Conservation (phyloP, 176 grass and related monocot species). For the Panicum miliaceum region DNA sequence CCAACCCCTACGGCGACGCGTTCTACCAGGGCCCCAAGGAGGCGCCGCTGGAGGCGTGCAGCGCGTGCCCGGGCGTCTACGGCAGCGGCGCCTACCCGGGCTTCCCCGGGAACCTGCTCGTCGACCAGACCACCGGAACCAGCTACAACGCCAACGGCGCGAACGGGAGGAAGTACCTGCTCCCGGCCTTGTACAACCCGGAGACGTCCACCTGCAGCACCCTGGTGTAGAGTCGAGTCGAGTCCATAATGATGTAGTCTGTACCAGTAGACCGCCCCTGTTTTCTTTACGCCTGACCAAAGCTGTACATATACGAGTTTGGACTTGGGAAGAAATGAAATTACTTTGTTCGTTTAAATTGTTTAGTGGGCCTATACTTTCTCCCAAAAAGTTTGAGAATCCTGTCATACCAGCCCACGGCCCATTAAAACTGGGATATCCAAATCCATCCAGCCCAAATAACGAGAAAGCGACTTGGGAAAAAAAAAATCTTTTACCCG, state of each 20-base stretch:
- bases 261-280: background rate
- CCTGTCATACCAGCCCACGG: too few species aligned
- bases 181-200: conserved; percentile 61
- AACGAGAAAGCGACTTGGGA: background rate
- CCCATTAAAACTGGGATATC: background rate
- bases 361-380: background rate
- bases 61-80: conserved; percentile 63
- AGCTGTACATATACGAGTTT: conserved; percentile 46
- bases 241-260: background rate
- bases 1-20: conserved; percentile 56
- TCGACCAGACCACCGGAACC: conserved; percentile 51
- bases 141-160: conserved; percentile 66
- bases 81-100: conserved; percentile 65
- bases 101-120: conserved; percentile 54
- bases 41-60: conserved; percentile 55
- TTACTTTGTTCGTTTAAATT: conserved; percentile 36
- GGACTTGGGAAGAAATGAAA: conserved; percentile 34
- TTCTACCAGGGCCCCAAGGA: conserved; percentile 62
- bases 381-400: background rate
- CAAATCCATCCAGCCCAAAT: background rate
- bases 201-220: conserved; percentile 56
- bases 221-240: conserved; percentile 38
- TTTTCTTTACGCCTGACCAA: conserved; percentile 28
- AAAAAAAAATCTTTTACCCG: too few species aligned
- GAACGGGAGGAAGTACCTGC: conserved; percentile 63